Evolutionary conservation across 345 rosid species (phyloP).

Genomic region (Eucalyptus curtisii): DNA sequence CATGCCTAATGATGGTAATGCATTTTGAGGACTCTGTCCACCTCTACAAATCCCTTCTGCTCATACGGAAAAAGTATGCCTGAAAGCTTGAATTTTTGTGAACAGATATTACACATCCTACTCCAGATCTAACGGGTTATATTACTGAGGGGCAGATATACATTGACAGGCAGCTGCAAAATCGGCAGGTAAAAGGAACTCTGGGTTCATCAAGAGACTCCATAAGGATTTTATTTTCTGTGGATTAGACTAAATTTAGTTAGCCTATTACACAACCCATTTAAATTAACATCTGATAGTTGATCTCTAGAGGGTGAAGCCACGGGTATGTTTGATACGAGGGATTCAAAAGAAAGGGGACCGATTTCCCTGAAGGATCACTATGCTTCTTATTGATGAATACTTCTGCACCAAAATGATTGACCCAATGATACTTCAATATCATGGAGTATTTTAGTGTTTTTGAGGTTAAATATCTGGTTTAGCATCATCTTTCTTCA

Average conservation of each 20-base stretch:
- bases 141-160: conserved; percentile 97
- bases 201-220: not conserved
- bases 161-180: conserved; percentile 73
- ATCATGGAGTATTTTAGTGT: not conserved
- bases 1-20: conserved; percentile 96
- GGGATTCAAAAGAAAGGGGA: not conserved
- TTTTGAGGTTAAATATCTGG: not conserved
- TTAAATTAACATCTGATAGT: not conserved
- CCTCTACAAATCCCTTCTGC: not conserved
- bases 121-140: conserved; percentile 98
- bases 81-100: not conserved
- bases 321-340: not conserved
- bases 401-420: not conserved
- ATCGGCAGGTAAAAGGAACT: conserved; percentile 54
- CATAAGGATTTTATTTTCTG: not conserved
- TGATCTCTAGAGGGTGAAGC: not conserved
- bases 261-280: not conserved
- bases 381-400: not conserved
- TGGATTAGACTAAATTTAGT: not conserved
- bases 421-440: not conserved
- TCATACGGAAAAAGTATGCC: not conserved
- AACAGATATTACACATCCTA: conserved; percentile 96
- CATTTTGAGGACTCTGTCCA: not conserved
- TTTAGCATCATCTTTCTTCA: not conserved
- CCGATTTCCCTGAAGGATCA: not conserved